Evolutionary conservation across 305 asterid species (phyloP).

Genomic region (Withania somnifera): DNA sequence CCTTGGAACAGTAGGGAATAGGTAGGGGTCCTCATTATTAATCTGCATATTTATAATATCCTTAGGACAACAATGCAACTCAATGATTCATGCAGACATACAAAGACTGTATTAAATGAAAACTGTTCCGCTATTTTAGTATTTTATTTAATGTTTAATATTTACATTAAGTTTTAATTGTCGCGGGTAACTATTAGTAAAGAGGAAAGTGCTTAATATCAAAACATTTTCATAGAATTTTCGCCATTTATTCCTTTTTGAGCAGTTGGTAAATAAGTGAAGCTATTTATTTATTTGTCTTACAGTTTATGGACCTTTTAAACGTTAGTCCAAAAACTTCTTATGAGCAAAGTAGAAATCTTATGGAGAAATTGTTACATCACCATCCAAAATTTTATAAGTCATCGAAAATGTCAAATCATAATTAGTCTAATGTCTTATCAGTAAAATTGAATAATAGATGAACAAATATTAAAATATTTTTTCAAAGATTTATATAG

Average conservation of each 20-base stretch:
- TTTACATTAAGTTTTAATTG: no score
- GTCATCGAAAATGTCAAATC: neutral
- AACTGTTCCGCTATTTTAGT: neutral
- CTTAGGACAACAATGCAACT: neutral
- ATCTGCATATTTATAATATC: neutral
- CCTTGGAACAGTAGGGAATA: neutral
- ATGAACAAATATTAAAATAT: neutral
- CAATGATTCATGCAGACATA: neutral
- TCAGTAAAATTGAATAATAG: neutral
- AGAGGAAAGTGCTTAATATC: no score
- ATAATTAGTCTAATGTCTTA: neutral
- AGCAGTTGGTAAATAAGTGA: neutral
- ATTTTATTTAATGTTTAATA: no score
- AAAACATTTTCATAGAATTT: no score
- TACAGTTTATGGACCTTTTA: neutral
- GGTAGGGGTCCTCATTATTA: neutral
- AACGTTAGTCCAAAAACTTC: no score
- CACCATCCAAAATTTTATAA: no score
- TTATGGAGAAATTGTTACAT: no score
- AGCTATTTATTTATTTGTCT: no score
- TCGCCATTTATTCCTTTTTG: no score
- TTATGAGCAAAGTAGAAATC: neutral
- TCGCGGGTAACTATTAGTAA: no score
- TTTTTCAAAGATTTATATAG: neutral
- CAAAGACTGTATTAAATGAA: neutral